Evolutionary conservation across 331 rosid genomes (phyloP), one percentile per base, ranked within the genome.

Genomic region (Cucumis variabilis): DNA sequence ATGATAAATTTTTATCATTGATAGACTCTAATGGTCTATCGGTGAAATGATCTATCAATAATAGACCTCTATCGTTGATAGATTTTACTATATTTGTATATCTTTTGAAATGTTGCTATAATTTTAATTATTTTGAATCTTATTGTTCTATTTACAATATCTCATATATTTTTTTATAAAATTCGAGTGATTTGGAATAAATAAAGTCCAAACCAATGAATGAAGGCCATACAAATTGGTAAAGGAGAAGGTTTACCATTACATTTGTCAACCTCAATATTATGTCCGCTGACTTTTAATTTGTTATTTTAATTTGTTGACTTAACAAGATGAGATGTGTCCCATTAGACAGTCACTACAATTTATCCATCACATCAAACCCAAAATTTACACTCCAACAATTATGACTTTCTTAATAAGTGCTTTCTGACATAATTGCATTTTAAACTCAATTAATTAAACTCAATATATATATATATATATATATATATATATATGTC

Each of bases 231-330:
- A 55, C 66, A 89, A 86, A 44, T 72, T 58, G 88, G 58, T 7
- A 63, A 83, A 83, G 50, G 28, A 46, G 48, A 77, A 76, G 88
- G 89, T 83, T 86, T 62, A 82, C 65, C 73, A 87, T 50, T 50
- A 17, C 76, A 37, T 28, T 84, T 55, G 86, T 89, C 91, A 89
- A 87, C 62, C 88, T 67, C 86, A 85, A 88, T 86, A 90, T 91
- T 72, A 91, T 93, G 84, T 76, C 82, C 48, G 84, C 88, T 91
- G 94, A 93, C 93, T 87, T 86, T 1, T 85, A 73, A 62, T 82
- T 82, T 55, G 75, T 53, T 89, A 84, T 82, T 79, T 75, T 11
- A 89, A 83, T 62, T 70, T 82, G 75, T 90, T 92, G 93, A 93
- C 90, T 72, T 86, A 53, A 86, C 71, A 77, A 76, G 70, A 65